These are phyloP conservation scores for Aspergillus leporis DNA, from an alignment of 495 filamentous ascomycete species.

Conservation along the genomic window DNA sequence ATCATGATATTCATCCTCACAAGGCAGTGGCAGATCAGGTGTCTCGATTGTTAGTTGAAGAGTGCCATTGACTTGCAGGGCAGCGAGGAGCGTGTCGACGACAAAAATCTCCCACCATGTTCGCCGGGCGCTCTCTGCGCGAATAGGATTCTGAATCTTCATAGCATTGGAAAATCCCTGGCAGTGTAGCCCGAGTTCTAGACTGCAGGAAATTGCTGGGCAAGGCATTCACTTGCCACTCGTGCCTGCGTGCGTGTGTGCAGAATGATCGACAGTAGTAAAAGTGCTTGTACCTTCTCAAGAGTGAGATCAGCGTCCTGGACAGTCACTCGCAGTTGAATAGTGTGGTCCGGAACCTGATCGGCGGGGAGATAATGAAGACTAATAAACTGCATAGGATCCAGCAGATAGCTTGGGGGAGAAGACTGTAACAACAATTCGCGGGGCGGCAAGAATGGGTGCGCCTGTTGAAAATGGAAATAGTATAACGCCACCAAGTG, in stretches of 20 bases:
- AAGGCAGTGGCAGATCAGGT: conserved; percentile 6
- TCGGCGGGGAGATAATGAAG: conserved; percentile 1
- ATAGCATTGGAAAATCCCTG: conserved; percentile 1
- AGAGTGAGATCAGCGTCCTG: conserved; percentile 2
- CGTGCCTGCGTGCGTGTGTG: conserved; percentile 4
- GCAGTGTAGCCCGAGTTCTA: conserved; percentile 7
- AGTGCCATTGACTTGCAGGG: conserved; percentile 4
- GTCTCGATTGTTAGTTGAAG: background rate
- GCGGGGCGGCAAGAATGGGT: conserved; percentile 10
- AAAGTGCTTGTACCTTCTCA: conserved; percentile 9
- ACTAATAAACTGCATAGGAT: conserved; percentile 3
- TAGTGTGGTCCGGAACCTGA: background rate
- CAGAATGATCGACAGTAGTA: conserved; percentile 7
- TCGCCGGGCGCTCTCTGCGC: conserved; percentile 8
- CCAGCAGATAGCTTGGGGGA: conserved; percentile 3
- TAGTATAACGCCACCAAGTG: conserved; percentile 7
- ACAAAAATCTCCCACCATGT: conserved; percentile 16
- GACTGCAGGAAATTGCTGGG: background rate
- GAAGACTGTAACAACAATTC: background rate
- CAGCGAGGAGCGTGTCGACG: conserved; percentile 5
- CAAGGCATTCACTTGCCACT: conserved; percentile 3
- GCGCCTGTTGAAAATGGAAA: conserved; percentile 11
- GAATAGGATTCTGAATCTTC: background rate
- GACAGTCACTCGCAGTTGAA: background rate
- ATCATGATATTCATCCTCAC: conserved; percentile 6